These are phyloP conservation scores for Diaporthe amygdali DNA, from an alignment of 2,329 filamentous ascomycete species.

Conservation along the genomic window DNA sequence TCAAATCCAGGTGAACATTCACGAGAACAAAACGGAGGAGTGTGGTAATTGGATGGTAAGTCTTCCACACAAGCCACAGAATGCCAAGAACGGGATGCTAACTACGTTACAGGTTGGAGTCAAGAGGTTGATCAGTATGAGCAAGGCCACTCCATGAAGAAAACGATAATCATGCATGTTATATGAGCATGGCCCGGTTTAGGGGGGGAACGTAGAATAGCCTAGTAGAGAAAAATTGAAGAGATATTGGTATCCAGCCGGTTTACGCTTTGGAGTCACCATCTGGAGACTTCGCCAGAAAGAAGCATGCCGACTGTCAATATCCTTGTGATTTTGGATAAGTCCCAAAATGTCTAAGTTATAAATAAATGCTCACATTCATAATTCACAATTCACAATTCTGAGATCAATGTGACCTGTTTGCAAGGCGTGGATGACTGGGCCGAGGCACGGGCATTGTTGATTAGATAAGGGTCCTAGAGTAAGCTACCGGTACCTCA, in stretches of 20 bases:
- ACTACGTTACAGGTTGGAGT: conserved; percentile 67
- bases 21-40: conserved; percentile 78
- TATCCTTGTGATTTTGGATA: neutral
- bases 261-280: neutral
- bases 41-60: conserved; percentile 89
- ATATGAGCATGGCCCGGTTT: neutral
- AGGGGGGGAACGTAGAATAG: conserved; percentile 4
- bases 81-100: conserved; percentile 39
- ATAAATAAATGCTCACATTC: neutral
- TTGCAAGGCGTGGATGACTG: neutral
- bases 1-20: conserved; percentile 74
- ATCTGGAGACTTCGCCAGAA: neutral
- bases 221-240: neutral
- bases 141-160: conserved; percentile 70
- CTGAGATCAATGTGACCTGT: neutral
- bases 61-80: conserved; percentile 26
- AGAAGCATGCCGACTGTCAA: neutral
- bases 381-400: neutral
- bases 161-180: neutral
- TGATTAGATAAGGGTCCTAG: conserved; percentile 11
- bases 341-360: neutral
- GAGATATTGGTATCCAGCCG: neutral
- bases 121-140: conserved; percentile 80
- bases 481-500: neutral
- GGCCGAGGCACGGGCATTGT: neutral